A percentile compares a stretch with the other conserved stretches of the same genome.
These are phyloP conservation scores for Cornus controversa DNA, from an alignment of 148 eudicot species.

Conservation along the genomic window DNA sequence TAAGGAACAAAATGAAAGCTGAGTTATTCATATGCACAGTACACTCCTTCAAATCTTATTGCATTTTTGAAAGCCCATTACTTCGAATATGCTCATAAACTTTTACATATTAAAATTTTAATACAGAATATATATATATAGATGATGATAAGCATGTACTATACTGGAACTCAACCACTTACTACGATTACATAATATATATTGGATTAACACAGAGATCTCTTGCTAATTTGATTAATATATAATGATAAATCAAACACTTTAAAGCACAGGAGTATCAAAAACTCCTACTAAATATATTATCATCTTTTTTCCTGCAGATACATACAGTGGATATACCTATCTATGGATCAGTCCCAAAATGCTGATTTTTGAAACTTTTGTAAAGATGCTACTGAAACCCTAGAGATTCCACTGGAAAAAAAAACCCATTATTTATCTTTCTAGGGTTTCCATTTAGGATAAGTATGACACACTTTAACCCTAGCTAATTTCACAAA, in stretches of 20 bases:
- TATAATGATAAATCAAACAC: not conserved
- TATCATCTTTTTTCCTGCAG: not conserved
- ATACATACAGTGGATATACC: not conserved
- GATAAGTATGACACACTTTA: not conserved
- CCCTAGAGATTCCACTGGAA: not conserved
- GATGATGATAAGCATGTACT: not conserved
- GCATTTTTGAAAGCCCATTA: constrained; percentile 4
- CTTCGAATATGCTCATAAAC: not conserved
- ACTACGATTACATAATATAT: too few species aligned
- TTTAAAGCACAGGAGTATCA: not conserved
- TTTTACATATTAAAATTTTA: not conserved
- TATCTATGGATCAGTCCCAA: not conserved
- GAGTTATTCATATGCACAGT: constrained; percentile 11
- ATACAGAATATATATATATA: not conserved
- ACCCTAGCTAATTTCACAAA: not conserved
- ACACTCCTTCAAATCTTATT: not conserved
- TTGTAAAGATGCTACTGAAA: not conserved
- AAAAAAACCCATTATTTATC: not conserved
- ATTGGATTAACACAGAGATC: not conserved
- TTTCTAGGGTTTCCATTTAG: not conserved
- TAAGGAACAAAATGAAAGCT: not conserved
- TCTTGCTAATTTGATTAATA: not conserved
- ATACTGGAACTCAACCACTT: not conserved
- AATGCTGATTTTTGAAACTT: not conserved
- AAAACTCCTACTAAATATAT: too few species aligned